Evolutionary conservation across 768 basidiomycete species (phyloP).

Genomic region (Asterophora lycoperdoides): DNA sequence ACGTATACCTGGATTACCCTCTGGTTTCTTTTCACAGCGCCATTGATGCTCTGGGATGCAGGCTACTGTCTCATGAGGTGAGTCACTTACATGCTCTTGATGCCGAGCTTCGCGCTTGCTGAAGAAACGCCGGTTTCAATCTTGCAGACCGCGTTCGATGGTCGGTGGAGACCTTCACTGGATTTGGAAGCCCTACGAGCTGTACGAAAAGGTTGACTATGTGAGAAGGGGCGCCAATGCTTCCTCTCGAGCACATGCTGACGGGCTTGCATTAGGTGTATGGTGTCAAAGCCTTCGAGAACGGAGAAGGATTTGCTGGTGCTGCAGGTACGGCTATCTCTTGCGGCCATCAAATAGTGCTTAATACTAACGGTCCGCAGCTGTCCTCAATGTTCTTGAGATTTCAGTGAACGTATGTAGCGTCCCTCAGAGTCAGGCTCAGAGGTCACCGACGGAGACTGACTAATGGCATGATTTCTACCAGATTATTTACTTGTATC

Average conservation of each 20-base stretch:
- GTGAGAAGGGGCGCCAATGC: conserved; percentile 17
- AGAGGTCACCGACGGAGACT: conserved; percentile 3
- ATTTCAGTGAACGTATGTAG: conserved; percentile 53
- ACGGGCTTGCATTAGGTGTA: conserved; percentile 47
- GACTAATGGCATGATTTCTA: conserved; percentile 10
- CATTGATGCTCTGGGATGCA: conserved; percentile 70
- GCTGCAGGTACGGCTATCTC: conserved; percentile 56
- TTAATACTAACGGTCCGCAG: conserved; percentile 31
- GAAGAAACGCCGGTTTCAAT: conserved; percentile 6
- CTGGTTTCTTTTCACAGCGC: conserved; percentile 56
- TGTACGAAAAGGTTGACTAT: conserved; percentile 54
- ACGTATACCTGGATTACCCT: conserved; percentile 44
- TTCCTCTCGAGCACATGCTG: conserved; percentile 6
- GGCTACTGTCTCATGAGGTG: conserved; percentile 42
- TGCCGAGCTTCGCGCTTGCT: conserved; percentile 23
- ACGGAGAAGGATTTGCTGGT: conserved; percentile 67
- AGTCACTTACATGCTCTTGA: conserved; percentile 33
- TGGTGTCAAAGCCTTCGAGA: conserved; percentile 57
- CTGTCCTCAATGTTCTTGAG: conserved; percentile 71
- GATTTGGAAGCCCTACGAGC: conserved; percentile 75
- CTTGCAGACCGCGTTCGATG: conserved; percentile 38
- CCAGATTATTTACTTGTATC: conserved; percentile 56
- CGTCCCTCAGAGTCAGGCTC: no score
- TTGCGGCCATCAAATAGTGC: neutral
- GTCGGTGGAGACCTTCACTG: conserved; percentile 75